These are phyloP conservation scores for Cladosporium sp. DNA, from an alignment of 2,329 filamentous ascomycete species.

Conservation along the genomic window DNA sequence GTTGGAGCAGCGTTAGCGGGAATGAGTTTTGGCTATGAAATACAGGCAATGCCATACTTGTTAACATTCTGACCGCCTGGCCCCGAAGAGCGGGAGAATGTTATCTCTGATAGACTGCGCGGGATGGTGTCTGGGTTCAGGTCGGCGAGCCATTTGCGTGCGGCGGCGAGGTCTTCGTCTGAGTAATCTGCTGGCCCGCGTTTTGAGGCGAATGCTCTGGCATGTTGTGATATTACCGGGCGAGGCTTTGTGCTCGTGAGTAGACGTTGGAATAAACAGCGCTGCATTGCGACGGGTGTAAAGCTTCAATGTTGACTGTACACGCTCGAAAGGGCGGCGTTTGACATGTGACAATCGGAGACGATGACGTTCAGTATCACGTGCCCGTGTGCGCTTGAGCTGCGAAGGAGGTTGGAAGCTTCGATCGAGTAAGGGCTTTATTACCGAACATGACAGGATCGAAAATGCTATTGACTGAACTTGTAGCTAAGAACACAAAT, in stretches of 20 bases:
- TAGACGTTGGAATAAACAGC: neutral
- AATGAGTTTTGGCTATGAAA: too few species aligned
- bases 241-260: neutral
- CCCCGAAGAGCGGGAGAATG: slow-evolving; percentile 65
- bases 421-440: too few species aligned
- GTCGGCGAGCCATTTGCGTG: slow-evolving; percentile 43
- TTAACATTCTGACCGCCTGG: slow-evolving; percentile 70
- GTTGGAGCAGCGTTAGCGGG: slow-evolving; percentile 5
- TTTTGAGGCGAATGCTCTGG: slow-evolving; percentile 7
- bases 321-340: neutral
- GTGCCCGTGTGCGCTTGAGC: neutral
- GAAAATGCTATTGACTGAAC: too few species aligned
- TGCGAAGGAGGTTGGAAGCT: too few species aligned
- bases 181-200: slow-evolving; percentile 8
- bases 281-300: neutral
- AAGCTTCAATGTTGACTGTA: neutral
- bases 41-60: slow-evolving; percentile 46
- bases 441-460: too few species aligned
- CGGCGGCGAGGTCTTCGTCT: slow-evolving; percentile 16
- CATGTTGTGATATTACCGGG: neutral
- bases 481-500: too few species aligned
- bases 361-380: slow-evolving; percentile 1
- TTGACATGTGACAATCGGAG: slow-evolving; percentile 11
- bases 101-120: slow-evolving; percentile 58
- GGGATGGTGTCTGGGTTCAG: slow-evolving; percentile 59